phyloP scores from a whole-genome alignment of 352 stramenopile genomes.

The Phytophthora multivora region DNA sequence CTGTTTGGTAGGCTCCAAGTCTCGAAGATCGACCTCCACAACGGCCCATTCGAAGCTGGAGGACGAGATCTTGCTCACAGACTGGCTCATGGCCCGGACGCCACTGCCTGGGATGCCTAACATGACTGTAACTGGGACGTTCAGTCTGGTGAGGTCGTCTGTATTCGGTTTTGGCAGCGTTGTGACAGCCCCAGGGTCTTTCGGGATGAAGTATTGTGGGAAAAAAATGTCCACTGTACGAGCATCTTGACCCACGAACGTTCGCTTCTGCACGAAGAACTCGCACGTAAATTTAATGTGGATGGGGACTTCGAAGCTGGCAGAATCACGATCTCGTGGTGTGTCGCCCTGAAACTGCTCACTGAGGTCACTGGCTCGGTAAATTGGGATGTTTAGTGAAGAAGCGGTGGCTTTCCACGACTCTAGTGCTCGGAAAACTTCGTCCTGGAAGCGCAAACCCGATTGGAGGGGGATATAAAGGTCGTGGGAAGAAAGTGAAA shows the following conservation, averaged over 20 bases:
- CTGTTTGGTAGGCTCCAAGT: slow-evolving; percentile 26
- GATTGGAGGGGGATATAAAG: slow-evolving; percentile 65
- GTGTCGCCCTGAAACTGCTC: slow-evolving; percentile 46
- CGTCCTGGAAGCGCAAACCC: slow-evolving; percentile 66
- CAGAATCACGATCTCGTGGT: slow-evolving; percentile 35
- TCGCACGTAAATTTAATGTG: slow-evolving; percentile 32
- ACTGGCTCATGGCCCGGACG: slow-evolving; percentile 34
- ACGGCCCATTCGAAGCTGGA: slow-evolving; percentile 47
- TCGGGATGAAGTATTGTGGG: slow-evolving; percentile 62
- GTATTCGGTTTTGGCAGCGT: slow-evolving; percentile 45
- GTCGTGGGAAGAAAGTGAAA: slow-evolving; percentile 26
- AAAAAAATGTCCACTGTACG: slow-evolving; percentile 44
- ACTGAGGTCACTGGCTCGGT: slow-evolving; percentile 49
- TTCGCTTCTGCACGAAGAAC: slow-evolving; percentile 24
- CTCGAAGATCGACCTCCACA: slow-evolving; percentile 45
- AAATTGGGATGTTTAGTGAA: slow-evolving; percentile 54
- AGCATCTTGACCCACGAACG: slow-evolving; percentile 22
- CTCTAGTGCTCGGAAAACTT: slow-evolving; percentile 57
- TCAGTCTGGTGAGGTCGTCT: slow-evolving; percentile 32
- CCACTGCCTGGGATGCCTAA: slow-evolving; percentile 75
- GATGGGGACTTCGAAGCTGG: slow-evolving; percentile 18
- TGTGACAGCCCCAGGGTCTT: slow-evolving; percentile 43
- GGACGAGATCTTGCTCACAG: slow-evolving; percentile 55
- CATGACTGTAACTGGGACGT: slow-evolving; percentile 61
- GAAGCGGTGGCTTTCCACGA: slow-evolving; percentile 62